Evolutionary conservation across 108 stramenopile species (phyloP).

Genomic region (Parmales sp.): DNA sequence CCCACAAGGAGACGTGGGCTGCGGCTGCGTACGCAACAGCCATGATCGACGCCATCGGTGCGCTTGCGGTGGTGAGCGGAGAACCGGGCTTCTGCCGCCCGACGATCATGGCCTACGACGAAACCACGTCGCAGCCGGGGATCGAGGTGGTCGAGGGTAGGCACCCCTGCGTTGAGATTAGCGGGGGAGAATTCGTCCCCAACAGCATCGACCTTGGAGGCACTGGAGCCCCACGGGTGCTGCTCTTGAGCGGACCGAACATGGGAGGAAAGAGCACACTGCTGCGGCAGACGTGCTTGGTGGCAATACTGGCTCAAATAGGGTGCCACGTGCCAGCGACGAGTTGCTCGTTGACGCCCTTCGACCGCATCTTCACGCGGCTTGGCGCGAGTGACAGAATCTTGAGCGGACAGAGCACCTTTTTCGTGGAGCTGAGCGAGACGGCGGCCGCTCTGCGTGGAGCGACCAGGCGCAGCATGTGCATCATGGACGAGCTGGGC

Average conservation of each 20-base stretch:
- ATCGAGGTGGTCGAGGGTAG: slow-evolving; percentile 73
- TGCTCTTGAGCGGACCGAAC: slow-evolving; percentile 92
- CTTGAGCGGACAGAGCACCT: slow-evolving; percentile 93
- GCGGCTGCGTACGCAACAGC: slow-evolving; percentile 71
- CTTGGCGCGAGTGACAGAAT: slow-evolving; percentile 99
- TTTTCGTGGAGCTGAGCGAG: slow-evolving; percentile 97
- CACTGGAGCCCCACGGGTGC: slow-evolving; percentile 33
- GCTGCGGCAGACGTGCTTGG: slow-evolving; percentile 92
- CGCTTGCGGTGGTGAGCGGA: slow-evolving; percentile 70
- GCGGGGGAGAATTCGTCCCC: slow-evolving; percentile 78
- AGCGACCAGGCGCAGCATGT: slow-evolving; percentile 80
- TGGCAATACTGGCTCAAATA: slow-evolving; percentile 91
- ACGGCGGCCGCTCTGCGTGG: slow-evolving; percentile 91
- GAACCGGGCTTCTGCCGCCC: slow-evolving; percentile 66
- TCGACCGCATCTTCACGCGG: slow-evolving; percentile 96
- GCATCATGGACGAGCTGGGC: slow-evolving; percentile 98
- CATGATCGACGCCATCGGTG: slow-evolving; percentile 85
- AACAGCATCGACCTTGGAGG: slow-evolving; percentile 77
- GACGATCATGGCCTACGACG: slow-evolving; percentile 53
- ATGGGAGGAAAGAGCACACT: slow-evolving; percentile 97
- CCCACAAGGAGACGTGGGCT: slow-evolving; percentile 69
- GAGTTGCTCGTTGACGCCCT: slow-evolving; percentile 70
- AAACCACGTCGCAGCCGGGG: slow-evolving; percentile 20
- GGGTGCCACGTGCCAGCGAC: slow-evolving; percentile 98
- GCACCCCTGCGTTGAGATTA: slow-evolving; percentile 85